phyloP scores from a whole-genome alignment of 371 early-diverging fungal genomes.

The Mortierella polycephala region DNA sequence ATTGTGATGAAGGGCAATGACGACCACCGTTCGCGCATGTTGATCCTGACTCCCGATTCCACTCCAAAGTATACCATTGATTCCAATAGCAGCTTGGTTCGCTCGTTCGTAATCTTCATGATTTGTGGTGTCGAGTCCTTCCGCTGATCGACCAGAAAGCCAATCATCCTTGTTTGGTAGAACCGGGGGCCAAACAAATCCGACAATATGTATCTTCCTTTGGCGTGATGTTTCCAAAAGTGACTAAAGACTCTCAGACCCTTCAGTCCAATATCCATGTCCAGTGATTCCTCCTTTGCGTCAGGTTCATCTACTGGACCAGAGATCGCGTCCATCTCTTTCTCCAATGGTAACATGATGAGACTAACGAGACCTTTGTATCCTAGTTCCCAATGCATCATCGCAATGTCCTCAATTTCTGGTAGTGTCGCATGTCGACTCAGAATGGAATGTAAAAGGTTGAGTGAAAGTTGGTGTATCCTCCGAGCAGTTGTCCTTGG shows the following conservation, averaged over 20 bases:
- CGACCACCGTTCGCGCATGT: slow-evolving; percentile 46
- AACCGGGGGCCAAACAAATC: slow-evolving; percentile 35
- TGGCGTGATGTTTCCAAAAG: slow-evolving; percentile 36
- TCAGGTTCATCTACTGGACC: not conserved
- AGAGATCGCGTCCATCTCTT: not conserved
- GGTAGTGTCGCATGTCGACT: not conserved
- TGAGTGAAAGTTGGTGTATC: slow-evolving; percentile 14
- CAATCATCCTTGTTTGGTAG: slow-evolving; percentile 18
- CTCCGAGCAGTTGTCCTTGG: slow-evolving; percentile 10
- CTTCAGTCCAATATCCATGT: slow-evolving; percentile 12
- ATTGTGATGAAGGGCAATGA: slow-evolving; percentile 23
- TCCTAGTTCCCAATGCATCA: slow-evolving; percentile 26
- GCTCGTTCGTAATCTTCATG: not conserved
- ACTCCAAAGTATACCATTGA: slow-evolving; percentile 24
- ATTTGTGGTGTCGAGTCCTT: not conserved
- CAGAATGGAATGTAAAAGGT: slow-evolving; percentile 12
- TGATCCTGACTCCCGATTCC: slow-evolving; percentile 46
- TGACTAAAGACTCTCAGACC: slow-evolving; percentile 16
- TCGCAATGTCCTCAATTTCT: slow-evolving; percentile 12
- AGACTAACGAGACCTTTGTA: slow-evolving; percentile 24
- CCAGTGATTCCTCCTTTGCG: not conserved
- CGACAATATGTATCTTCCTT: slow-evolving; percentile 15
- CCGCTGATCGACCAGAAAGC: slow-evolving; percentile 2
- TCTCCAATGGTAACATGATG: slow-evolving; percentile 33
- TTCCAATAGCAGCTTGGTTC: slow-evolving; percentile 25